Percentiles rank a stretch among this genome's conserved stretches.
Evolutionary conservation across 345 rosid species (phyloP).

Genomic region (Chamaenerion angustifolium): DNA sequence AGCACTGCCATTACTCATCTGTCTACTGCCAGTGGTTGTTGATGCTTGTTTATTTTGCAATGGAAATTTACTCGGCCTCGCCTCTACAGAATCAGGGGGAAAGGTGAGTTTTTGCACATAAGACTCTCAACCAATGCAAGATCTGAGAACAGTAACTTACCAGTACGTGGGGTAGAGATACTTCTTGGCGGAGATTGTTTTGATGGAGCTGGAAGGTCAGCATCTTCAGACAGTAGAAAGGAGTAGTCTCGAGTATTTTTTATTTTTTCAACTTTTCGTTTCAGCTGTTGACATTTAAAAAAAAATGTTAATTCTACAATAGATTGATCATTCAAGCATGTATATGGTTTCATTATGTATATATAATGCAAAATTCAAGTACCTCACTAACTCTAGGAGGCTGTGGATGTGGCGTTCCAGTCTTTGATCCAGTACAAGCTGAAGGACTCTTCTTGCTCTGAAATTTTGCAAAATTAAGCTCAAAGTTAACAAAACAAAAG

Average conservation of each 20-base stretch:
- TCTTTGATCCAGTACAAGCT: conserved; percentile 18
- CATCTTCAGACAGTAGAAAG: conserved; percentile 65
- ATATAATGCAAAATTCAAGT: neutral
- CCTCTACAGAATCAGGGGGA: conserved; percentile 63
- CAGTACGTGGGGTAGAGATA: conserved; percentile 31
- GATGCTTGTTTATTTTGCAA: conserved; percentile 35
- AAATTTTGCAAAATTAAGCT: conserved; percentile 1
- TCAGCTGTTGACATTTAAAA: conserved; percentile 19
- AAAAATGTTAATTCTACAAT: no score
- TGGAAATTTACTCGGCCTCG: conserved; percentile 35
- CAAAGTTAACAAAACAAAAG: no score
- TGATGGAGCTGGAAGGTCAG: conserved; percentile 45
- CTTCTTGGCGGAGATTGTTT: conserved; percentile 31
- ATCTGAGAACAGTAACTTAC: conserved; percentile 26
- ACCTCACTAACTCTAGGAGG: conserved; percentile 44
- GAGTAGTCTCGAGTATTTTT: conserved; percentile 86
- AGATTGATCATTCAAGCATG: no score
- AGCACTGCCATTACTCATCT: conserved; percentile 24
- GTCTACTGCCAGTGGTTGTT: conserved; percentile 28
- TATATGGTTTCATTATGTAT: neutral
- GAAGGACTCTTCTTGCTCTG: conserved; percentile 47
- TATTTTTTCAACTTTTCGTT: conserved; percentile 49
- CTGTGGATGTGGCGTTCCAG: conserved; percentile 13
- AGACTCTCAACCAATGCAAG: neutral
- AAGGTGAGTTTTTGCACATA: conserved; percentile 38